Evolutionary conservation across 2,329 filamentous ascomycete species (phyloP).

Genomic region (Trichothecium roseum): DNA sequence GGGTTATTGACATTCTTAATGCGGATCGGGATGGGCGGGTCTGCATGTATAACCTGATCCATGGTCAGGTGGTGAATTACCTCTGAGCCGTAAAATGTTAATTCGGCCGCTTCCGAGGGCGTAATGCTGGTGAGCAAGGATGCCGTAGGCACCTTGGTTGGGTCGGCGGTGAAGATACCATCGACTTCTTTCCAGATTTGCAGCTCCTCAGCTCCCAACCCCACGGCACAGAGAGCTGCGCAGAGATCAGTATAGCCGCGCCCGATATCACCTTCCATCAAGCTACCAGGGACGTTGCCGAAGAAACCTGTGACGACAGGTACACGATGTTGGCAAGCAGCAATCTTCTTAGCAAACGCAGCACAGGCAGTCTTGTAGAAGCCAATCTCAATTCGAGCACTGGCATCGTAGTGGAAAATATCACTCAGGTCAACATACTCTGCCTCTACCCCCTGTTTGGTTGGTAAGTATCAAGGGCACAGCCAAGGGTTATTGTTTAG

Average conservation of each 20-base stretch:
- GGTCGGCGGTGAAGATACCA: slow-evolving; percentile 79
- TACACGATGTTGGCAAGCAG: slow-evolving; percentile 54
- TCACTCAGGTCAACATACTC: slow-evolving; percentile 88
- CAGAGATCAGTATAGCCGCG: slow-evolving; percentile 96
- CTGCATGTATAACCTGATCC: slow-evolving; percentile 86
- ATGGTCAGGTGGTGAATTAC: slow-evolving; percentile 99
- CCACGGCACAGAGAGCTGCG: slow-evolving; percentile 83
- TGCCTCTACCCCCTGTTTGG: slow-evolving; percentile 58
- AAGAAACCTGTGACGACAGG: slow-evolving; percentile 91
- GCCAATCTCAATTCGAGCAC: slow-evolving; percentile 48
- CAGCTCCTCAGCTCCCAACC: slow-evolving; percentile 74
- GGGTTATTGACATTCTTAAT: slow-evolving; percentile 92
- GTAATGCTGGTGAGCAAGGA: slow-evolving; percentile 80
- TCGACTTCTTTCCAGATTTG: slow-evolving; percentile 99
- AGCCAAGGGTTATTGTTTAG: too few species aligned
- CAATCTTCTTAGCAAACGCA: slow-evolving; percentile 53
- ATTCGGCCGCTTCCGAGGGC: slow-evolving; percentile 85
- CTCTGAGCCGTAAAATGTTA: slow-evolving; percentile 90
- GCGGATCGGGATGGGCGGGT: slow-evolving; percentile 68
- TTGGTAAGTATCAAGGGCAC: slow-evolving; percentile 13
- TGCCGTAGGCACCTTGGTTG: slow-evolving; percentile 88
- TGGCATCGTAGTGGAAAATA: slow-evolving; percentile 57
- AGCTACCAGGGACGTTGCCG: slow-evolving; percentile 79
- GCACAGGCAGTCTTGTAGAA: slow-evolving; percentile 61
- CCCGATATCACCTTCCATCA: slow-evolving; percentile 81